These are phyloP conservation scores for Linnemannia zychae DNA, from an alignment of 192 early-diverging fungal genomes.

Conservation along the genomic window DNA sequence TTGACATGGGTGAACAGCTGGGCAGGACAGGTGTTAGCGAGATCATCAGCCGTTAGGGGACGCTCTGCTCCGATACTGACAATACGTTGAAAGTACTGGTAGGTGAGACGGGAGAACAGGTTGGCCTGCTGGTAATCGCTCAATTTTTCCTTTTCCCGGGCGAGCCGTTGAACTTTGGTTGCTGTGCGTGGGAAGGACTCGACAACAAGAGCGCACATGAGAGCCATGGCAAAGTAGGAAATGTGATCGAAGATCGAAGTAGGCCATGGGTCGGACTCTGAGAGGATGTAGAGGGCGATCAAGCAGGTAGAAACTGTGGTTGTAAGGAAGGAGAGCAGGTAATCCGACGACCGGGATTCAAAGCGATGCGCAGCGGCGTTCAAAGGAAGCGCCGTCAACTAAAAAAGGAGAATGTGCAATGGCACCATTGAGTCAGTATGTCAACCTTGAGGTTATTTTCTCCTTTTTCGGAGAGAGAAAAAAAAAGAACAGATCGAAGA, in stretches of 20 bases:
- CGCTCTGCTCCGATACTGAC: constrained; percentile 37
- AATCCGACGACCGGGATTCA: constrained; percentile 40
- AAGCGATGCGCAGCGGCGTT: constrained; percentile 32
- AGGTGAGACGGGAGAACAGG: constrained; percentile 23
- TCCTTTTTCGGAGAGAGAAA: not conserved
- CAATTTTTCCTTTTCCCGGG: constrained; percentile 36
- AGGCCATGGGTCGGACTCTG: not conserved
- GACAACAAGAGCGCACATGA: constrained; percentile 24
- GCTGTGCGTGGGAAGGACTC: constrained; percentile 26
- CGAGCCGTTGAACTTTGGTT: constrained; percentile 30
- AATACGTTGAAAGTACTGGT: constrained; percentile 24
- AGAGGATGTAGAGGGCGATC: constrained; percentile 32
- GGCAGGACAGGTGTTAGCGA: constrained; percentile 19
- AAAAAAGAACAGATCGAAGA: not conserved
- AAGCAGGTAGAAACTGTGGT: not conserved
- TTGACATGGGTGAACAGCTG: constrained; percentile 19
- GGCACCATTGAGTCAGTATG: not conserved
- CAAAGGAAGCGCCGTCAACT: constrained; percentile 21
- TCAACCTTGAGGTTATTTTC: too few relatives aligned
- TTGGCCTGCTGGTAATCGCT: constrained; percentile 32
- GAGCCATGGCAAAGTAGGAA: not conserved
- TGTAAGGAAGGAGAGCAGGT: constrained; percentile 17
- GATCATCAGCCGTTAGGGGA: constrained; percentile 27
- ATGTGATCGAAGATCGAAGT: constrained; percentile 6
- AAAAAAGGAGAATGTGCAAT: not conserved